phyloP scores from a whole-genome alignment of 2,329 filamentous ascomycete species.

The Xylariaceae sp. region DNA sequence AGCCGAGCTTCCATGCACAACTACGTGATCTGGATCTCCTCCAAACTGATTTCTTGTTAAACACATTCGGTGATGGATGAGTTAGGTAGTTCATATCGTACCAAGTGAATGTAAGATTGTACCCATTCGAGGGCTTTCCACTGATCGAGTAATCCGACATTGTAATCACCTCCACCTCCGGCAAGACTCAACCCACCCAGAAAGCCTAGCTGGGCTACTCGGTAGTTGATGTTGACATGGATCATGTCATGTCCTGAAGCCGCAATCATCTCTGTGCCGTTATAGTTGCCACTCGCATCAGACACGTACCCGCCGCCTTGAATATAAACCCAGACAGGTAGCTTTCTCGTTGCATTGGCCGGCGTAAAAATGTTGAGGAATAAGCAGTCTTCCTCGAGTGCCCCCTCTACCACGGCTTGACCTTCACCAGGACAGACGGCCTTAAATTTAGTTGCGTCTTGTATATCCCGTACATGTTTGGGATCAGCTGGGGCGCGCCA shows the following conservation, averaged over 20 bases:
- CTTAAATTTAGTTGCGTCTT: no score
- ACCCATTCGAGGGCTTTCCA: slow-evolving; percentile 66
- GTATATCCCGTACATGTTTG: no score
- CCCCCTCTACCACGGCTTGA: no score
- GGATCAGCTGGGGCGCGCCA: no score
- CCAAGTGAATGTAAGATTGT: no score
- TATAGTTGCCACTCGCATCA: slow-evolving; percentile 59
- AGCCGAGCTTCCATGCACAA: slow-evolving; percentile 67
- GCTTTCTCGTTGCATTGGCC: slow-evolving; percentile 48
- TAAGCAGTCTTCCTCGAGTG: slow-evolving; percentile 55
- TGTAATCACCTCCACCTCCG: slow-evolving; percentile 62
- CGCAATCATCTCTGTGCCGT: slow-evolving; percentile 55
- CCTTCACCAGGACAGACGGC: no score
- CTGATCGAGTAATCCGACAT: slow-evolving; percentile 70
- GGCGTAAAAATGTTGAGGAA: slow-evolving; percentile 55
- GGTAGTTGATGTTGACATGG: slow-evolving; percentile 68
- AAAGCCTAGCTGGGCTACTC: slow-evolving; percentile 68
- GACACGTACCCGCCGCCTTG: slow-evolving; percentile 49
- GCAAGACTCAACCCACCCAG: slow-evolving; percentile 63
- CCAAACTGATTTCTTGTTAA: no score
- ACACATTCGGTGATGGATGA: no score
- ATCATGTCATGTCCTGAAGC: slow-evolving; percentile 55
- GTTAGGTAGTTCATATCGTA: no score
- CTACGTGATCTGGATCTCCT: slow-evolving; percentile 64
- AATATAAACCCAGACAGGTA: slow-evolving; percentile 63